Evolutionary conservation across 176 grass and related monocot genomes (phyloP).

Genomic region (Alloteropsis semialata): DNA sequence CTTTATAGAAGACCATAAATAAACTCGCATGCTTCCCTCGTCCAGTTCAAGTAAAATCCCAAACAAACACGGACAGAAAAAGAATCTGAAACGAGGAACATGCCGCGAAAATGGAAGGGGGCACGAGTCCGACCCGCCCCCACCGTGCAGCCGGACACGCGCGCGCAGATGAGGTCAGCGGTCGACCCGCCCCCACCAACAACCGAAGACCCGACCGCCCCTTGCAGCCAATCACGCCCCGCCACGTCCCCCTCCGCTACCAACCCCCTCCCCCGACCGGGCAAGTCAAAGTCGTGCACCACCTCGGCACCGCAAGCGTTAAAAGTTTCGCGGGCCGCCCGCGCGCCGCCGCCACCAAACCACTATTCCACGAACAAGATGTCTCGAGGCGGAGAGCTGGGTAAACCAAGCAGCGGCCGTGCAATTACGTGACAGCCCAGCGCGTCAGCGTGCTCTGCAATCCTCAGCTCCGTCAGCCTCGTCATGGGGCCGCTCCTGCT

Average conservation of each 20-base stretch:
- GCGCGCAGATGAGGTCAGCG: background rate
- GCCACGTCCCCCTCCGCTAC: background rate
- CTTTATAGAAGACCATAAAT: background rate
- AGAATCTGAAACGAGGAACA: background rate
- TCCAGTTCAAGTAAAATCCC: background rate
- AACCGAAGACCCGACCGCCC: background rate
- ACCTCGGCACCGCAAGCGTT: background rate
- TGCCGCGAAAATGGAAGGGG: background rate
- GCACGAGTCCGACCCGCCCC: background rate
- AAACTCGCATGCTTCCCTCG: background rate
- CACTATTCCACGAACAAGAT: background rate
- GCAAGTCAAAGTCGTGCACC: conserved; percentile 5
- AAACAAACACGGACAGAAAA: background rate
- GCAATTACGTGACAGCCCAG: background rate
- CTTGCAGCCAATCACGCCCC: background rate
- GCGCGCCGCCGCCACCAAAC: background rate
- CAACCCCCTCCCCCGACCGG: background rate
- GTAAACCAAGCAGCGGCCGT: background rate
- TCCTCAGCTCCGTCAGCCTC: background rate
- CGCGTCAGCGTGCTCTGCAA: background rate
- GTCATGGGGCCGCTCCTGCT: background rate
- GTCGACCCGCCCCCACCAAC: background rate
- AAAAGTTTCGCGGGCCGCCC: background rate
- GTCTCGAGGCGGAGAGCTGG: background rate
- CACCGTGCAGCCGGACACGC: background rate